phyloP scores from a whole-genome alignment of 2,329 filamentous ascomycete species.

The Stachybotrys echinatus region DNA sequence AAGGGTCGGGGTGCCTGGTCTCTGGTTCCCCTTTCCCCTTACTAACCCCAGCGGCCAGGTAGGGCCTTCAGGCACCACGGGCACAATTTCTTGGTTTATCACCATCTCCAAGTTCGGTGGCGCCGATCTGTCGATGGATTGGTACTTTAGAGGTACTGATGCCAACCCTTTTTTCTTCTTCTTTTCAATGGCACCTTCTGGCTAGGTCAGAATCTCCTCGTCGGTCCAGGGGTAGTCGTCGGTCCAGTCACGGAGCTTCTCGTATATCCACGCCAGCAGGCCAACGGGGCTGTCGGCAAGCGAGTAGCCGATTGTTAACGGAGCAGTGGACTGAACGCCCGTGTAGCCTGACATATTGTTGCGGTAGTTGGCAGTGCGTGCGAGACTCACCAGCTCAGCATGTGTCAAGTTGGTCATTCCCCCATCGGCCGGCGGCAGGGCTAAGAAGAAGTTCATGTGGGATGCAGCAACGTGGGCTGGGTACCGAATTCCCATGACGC shows the following conservation, averaged over 20 bases:
- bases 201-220: conserved; percentile 69
- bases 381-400: conserved; percentile 45
- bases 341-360: conserved; percentile 1
- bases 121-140: too few species aligned
- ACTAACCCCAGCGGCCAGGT: too few species aligned
- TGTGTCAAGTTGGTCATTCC: conserved; percentile 50
- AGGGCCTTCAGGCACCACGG: too few species aligned
- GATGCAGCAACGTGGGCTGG: conserved; percentile 43
- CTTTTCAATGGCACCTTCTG: too few species aligned
- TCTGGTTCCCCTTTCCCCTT: too few species aligned
- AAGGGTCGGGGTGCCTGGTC: too few species aligned
- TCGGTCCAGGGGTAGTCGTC: conserved; percentile 68
- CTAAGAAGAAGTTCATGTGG: conserved; percentile 51
- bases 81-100: too few species aligned
- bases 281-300: conserved; percentile 65
- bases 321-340: conserved; percentile 45
- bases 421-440: conserved; percentile 41
- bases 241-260: conserved; percentile 74
- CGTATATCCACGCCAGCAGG: conserved; percentile 71
- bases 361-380: not conserved
- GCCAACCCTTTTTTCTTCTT: too few species aligned
- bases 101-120: too few species aligned
- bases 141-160: too few species aligned
- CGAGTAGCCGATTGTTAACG: conserved; percentile 65
- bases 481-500: conserved; percentile 54